Conservation (phyloP, 2,329 filamentous ascomycete genomes). For the Paecilomyces fulvus region DNA sequence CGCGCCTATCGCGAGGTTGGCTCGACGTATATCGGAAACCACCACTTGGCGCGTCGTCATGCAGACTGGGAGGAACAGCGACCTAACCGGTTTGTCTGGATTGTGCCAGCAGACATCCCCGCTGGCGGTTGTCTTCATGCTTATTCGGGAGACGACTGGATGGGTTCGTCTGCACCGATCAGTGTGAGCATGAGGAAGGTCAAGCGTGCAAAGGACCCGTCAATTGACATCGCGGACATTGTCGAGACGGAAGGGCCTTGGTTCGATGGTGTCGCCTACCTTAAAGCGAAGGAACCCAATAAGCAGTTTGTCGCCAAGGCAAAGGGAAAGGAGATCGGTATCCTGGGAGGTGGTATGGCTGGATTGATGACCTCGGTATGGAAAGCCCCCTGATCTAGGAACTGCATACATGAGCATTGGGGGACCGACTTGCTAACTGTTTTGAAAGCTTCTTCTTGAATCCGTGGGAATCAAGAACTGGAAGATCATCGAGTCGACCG, state of each 20-base stretch:
- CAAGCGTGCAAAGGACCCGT: slow-evolving; percentile 21
- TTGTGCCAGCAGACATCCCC: not conserved
- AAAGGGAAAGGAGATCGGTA: slow-evolving; percentile 24
- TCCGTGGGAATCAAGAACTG: slow-evolving; percentile 38
- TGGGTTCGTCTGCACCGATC: not conserved
- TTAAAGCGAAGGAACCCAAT: slow-evolving; percentile 21
- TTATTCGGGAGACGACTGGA: not conserved
- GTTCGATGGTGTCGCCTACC: slow-evolving; percentile 33
- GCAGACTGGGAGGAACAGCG: not conserved
- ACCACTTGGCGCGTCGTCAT: not conserved
- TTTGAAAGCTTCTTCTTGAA: slow-evolving; percentile 29
- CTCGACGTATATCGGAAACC: not conserved
- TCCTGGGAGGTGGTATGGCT: slow-evolving; percentile 31
- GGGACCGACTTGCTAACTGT: not conserved
- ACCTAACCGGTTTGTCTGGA: not conserved
- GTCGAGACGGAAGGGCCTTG: slow-evolving; percentile 31
- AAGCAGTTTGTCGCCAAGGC: slow-evolving; percentile 19
- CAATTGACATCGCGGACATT: slow-evolving; percentile 19
- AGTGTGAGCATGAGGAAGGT: slow-evolving; percentile 27
- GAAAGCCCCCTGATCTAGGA: not conserved
- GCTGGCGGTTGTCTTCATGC: not conserved
- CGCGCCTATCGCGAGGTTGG: not conserved
- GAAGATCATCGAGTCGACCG: slow-evolving; percentile 38
- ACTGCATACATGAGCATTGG: not conserved
- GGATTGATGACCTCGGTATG: slow-evolving; percentile 22